Conservation (phyloP, 139 green algal genomes). For the Volvox reticuliferus region DNA sequence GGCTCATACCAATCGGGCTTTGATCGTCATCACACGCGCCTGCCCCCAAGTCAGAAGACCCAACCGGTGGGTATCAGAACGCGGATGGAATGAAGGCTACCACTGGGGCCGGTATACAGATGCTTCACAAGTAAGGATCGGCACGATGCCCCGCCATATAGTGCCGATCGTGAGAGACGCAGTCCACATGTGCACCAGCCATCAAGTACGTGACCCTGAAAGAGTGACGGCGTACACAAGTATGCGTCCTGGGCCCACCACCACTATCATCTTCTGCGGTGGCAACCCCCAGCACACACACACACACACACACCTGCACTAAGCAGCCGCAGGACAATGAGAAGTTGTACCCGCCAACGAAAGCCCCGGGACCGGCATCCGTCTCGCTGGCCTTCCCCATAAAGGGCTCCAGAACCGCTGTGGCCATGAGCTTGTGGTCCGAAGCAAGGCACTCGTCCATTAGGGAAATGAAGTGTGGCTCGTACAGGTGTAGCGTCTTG, state of each 20-base stretch:
- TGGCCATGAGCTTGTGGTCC: conserved; percentile 49
- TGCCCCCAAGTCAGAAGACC: no score
- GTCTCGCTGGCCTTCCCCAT: conserved; percentile 19
- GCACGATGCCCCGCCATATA: no score
- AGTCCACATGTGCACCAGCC: no score
- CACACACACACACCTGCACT: conserved; percentile 34
- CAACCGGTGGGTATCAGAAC: no score
- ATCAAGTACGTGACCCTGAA: no score
- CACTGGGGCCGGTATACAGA: no score
- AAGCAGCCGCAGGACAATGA: conserved; percentile 39
- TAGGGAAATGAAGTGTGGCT: conserved; percentile 68
- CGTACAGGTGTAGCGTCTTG: conserved; percentile 74
- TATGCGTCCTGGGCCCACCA: not conserved
- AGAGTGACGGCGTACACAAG: no score
- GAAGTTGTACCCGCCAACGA: conserved; percentile 41
- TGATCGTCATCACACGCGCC: no score
- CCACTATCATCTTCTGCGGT: not conserved
- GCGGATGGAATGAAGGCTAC: no score
- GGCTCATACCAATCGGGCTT: no score
- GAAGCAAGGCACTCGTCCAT: conserved; percentile 60
- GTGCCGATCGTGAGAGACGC: no score
- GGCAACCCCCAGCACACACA: not conserved
- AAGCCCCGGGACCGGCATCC: not conserved
- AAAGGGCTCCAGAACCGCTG: conserved; percentile 56
- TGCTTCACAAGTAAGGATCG: no score